Evolutionary conservation across 108 stramenopile species (phyloP).

Genomic region (Skeletonema grethae): DNA sequence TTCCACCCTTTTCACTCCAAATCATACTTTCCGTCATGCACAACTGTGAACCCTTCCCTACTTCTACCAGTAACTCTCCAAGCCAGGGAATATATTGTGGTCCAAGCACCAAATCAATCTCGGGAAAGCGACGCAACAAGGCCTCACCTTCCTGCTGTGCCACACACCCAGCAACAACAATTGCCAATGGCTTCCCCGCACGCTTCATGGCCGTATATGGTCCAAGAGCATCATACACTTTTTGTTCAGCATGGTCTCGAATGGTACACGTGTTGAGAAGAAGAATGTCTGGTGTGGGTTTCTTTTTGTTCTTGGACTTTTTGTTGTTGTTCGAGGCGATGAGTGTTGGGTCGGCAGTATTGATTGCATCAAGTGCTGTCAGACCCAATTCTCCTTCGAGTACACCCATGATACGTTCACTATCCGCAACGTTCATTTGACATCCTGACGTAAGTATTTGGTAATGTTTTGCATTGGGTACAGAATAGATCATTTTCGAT

Average conservation of each 20-base stretch:
- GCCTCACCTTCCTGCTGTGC: slow-evolving; percentile 97
- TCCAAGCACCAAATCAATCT: slow-evolving; percentile 93
- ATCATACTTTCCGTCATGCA: slow-evolving; percentile 50
- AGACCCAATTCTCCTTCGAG: slow-evolving; percentile 64
- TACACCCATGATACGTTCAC: slow-evolving; percentile 89
- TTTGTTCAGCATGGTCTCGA: slow-evolving; percentile 89
- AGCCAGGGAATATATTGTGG: slow-evolving; percentile 86
- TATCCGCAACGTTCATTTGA: slow-evolving; percentile 96
- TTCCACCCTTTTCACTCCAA: slow-evolving; percentile 43
- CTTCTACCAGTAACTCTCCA: slow-evolving; percentile 40
- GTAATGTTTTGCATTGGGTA: slow-evolving; percentile 55
- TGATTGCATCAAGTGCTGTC: slow-evolving; percentile 10
- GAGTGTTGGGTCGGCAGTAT: slow-evolving; percentile 21
- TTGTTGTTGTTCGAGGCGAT: background rate
- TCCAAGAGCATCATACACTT: slow-evolving; percentile 78
- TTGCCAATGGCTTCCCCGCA: slow-evolving; percentile 77
- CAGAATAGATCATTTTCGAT: slow-evolving; percentile 34
- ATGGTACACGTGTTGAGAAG: slow-evolving; percentile 88
- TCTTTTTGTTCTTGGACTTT: slow-evolving; percentile 25
- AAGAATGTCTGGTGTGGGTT: slow-evolving; percentile 64
- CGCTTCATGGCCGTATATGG: slow-evolving; percentile 84
- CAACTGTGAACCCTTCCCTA: slow-evolving; percentile 41
- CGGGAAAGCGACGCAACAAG: slow-evolving; percentile 85
- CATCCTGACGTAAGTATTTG: slow-evolving; percentile 84
- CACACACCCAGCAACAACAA: slow-evolving; percentile 96